Evolutionary conservation across 2,329 filamentous ascomycete genomes (phyloP), one percentile per base, ranked within the genome.

Genomic region (Alternaria longipes): DNA sequence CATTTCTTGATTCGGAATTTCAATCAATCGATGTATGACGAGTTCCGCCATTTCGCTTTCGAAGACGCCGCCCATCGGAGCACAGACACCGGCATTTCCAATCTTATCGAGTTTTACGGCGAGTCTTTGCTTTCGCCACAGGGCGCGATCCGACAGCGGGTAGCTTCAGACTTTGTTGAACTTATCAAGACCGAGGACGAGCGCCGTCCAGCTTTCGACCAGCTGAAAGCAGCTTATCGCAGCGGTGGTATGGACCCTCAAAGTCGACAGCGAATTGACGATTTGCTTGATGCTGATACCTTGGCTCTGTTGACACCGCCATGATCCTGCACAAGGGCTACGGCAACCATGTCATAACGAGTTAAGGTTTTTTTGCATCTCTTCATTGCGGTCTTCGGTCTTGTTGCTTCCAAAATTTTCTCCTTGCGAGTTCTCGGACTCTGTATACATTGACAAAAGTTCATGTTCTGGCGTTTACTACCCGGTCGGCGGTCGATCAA

Each of bases 1-100:
- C 86, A 90, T 75, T 91, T 91, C 74, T 83, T 93, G 65, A 85
- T 88, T 64, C 84, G 87, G 71, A 89, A 91, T 79, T 93, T 93
- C 84, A 91, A 93, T 77, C 83, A 84, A 60, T 83, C 82, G 74
- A 91, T 94, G 87, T 93, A 93, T 80, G 82, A 87, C 74, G 90
- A 93, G 76, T 93, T 93, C 80, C 87, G 87, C 65, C 81, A 82
- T 70, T 84, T 86, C 75, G 90, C 91, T 56, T 80, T 89, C 63
- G 87, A 89, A 73, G 91, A 93, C 78, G 82, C 84, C 56, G 76
- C 79, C 59, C 77, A 84, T 64, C 82, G 82, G 70, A 79, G 80
- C 71, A 83, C 83, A 61, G 81, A 81, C 60, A 81, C 81, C 65
- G 90, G 90, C 50, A 81, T 91, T 73, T 83, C 83, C 60, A 86